Evolutionary conservation across 768 basidiomycete species (phyloP).

Genomic region (Serendipita sp.): DNA sequence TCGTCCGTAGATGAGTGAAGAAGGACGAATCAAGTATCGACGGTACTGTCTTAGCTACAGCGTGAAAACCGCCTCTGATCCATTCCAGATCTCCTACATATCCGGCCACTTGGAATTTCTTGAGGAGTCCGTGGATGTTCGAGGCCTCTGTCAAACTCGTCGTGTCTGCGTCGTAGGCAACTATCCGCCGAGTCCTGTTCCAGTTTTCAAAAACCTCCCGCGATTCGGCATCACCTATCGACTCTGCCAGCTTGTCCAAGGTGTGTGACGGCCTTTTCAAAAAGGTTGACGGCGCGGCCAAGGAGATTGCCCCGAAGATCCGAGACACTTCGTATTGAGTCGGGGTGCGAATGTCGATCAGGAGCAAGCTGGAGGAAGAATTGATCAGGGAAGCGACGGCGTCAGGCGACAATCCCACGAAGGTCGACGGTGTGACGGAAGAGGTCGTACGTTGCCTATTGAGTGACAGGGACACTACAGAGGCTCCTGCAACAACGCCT

Average conservation of each 20-base stretch:
- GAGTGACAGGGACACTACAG: not conserved
- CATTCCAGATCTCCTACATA: conserved; percentile 51
- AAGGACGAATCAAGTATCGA: conserved; percentile 23
- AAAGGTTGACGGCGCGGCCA: conserved; percentile 87
- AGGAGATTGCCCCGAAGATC: conserved; percentile 53
- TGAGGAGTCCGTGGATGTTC: conserved; percentile 56
- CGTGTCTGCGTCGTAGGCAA: conserved; percentile 81
- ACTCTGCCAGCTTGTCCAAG: conserved; percentile 55
- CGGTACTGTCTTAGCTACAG: conserved; percentile 37
- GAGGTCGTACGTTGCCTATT: not conserved
- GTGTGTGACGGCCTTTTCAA: conserved; percentile 83
- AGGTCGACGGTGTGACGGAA: not conserved
- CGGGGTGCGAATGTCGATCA: conserved; percentile 83
- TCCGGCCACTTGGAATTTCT: conserved; percentile 53
- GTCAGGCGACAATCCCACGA: not conserved
- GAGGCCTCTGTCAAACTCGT: conserved; percentile 39
- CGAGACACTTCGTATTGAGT: conserved; percentile 54
- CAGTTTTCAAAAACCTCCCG: conserved; percentile 46
- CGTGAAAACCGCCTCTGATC: conserved; percentile 71
- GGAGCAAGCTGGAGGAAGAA: conserved; percentile 24
- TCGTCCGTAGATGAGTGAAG: conserved; percentile 26
- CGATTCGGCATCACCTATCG: conserved; percentile 53
- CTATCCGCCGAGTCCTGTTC: conserved; percentile 41
- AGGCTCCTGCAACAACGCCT: not conserved
- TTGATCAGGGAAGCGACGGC: not conserved